Percentiles rank a stretch among this genome's conserved stretches.
Evolutionary conservation across 495 filamentous ascomycete genomes (phyloP).

Genomic region (Aspergillus incahuasiensis): DNA sequence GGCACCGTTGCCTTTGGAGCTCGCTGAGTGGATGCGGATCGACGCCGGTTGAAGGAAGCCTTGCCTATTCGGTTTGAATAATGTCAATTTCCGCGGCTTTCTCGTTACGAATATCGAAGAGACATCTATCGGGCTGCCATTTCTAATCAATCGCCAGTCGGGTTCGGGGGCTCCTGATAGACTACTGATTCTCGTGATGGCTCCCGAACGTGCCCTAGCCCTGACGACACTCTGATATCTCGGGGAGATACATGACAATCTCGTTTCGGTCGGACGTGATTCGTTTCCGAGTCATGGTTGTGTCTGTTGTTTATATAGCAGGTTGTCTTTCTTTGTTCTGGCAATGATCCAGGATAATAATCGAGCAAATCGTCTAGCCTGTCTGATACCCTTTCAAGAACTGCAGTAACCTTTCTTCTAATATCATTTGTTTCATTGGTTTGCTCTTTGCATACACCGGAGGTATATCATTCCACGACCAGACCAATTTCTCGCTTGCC

Average conservation of each 20-base stretch:
- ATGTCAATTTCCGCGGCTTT: constrained; percentile 4
- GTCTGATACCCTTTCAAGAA: neutral
- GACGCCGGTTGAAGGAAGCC: neutral
- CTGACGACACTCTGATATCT: constrained; percentile 5
- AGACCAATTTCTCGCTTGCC: neutral
- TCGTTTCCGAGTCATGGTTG: neutral
- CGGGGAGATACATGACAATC: constrained; percentile 15
- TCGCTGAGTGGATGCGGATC: constrained; percentile 3
- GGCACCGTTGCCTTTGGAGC: neutral
- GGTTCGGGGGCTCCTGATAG: constrained; percentile 2
- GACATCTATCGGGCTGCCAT: constrained; percentile 12
- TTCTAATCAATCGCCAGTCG: constrained; percentile 11
- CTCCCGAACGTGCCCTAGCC: neutral
- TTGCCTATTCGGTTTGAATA: neutral
- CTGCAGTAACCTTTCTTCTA: neutral
- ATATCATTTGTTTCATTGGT: constrained; percentile 1
- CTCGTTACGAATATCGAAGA: constrained; percentile 11
- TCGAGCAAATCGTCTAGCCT: constrained; percentile 3
- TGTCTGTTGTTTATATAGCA: constrained; percentile 9
- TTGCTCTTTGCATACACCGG: neutral
- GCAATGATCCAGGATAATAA: neutral
- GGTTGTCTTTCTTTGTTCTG: neutral
- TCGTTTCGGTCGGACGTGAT: constrained; percentile 6
- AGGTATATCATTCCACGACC: constrained; percentile 4
- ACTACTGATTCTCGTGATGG: neutral